Conservation (phyloP, 2,329 filamentous ascomycete species). For the Colletotrichum lupini region DNA sequence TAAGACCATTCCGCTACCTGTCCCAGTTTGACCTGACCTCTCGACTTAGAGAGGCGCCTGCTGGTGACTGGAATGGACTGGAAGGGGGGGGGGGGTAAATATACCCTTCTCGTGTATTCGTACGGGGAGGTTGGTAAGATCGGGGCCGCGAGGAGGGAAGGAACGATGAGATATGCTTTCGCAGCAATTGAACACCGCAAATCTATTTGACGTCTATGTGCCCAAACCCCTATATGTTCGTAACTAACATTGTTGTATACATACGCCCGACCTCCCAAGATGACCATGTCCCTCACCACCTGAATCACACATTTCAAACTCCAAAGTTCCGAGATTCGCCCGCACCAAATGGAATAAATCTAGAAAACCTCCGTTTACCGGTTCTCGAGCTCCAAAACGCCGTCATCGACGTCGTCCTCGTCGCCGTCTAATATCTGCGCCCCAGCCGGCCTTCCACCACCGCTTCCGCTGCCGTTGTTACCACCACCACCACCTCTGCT, state of each 20-base stretch:
- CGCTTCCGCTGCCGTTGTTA: background rate
- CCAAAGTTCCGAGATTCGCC: background rate
- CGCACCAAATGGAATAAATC: background rate
- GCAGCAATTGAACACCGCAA: background rate
- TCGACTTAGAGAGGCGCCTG: no score
- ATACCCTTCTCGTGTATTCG: no score
- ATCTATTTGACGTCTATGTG: background rate
- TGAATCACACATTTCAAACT: background rate
- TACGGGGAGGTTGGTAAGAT: no score
- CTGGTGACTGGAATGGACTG: no score
- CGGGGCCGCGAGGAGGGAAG: background rate
- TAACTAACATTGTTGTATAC: background rate
- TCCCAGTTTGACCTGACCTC: no score
- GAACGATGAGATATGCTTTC: background rate
- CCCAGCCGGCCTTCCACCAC: constrained; percentile 37
- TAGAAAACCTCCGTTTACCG: constrained; percentile 39
- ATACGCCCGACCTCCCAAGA: constrained; percentile 18
- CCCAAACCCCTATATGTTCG: background rate
- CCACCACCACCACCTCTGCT: constrained; percentile 49
- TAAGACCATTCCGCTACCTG: no score
- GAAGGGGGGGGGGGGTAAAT: no score
- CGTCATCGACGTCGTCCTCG: constrained; percentile 51
- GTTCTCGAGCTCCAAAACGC: constrained; percentile 56
- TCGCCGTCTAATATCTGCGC: constrained; percentile 53
- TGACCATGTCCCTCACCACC: background rate